Evolutionary conservation across 768 basidiomycete species (phyloP).

Genomic region (Suillus americanus): DNA sequence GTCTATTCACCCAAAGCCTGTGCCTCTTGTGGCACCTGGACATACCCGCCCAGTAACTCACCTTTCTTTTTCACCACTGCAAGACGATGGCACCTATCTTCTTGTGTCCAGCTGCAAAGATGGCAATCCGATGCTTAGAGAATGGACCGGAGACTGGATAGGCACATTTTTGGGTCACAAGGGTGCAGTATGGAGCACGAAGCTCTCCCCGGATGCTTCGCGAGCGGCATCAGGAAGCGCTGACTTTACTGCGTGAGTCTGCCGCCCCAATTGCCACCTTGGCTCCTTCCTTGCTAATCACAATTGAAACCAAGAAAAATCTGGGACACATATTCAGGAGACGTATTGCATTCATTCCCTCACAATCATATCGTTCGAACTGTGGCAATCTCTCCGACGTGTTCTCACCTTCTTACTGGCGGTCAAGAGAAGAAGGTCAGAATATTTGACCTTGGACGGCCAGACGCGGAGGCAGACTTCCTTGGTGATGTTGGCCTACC

Average conservation of each 20-base stretch:
- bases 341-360: conserved; percentile 90
- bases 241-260: conserved; percentile 92
- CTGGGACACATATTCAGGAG: conserved; percentile 93
- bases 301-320: conserved; percentile 64
- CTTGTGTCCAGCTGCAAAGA: conserved; percentile 98
- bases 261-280: background rate
- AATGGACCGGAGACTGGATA: conserved; percentile 99
- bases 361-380: conserved; percentile 98
- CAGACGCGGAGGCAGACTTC: conserved; percentile 86
- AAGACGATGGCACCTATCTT: conserved; percentile 83
- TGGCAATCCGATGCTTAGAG: conserved; percentile 95
- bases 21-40: conserved; percentile 81
- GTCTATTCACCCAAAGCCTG: conserved; percentile 63
- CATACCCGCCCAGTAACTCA: conserved; percentile 90
- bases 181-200: conserved; percentile 97
- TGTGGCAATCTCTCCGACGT: conserved; percentile 78
- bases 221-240: conserved; percentile 92
- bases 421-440: conserved; percentile 98
- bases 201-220: conserved; percentile 82
- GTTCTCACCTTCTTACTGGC: conserved; percentile 77
- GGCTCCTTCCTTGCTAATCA: conserved; percentile 8
- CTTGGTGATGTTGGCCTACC: conserved; percentile 58
- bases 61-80: conserved; percentile 86
- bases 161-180: conserved; percentile 89
- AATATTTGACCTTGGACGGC: conserved; percentile 85